Base-by-base conservation (phyloP, 1,284 basidiomycete genomes). In the Cryptococcus sp. region DNA sequence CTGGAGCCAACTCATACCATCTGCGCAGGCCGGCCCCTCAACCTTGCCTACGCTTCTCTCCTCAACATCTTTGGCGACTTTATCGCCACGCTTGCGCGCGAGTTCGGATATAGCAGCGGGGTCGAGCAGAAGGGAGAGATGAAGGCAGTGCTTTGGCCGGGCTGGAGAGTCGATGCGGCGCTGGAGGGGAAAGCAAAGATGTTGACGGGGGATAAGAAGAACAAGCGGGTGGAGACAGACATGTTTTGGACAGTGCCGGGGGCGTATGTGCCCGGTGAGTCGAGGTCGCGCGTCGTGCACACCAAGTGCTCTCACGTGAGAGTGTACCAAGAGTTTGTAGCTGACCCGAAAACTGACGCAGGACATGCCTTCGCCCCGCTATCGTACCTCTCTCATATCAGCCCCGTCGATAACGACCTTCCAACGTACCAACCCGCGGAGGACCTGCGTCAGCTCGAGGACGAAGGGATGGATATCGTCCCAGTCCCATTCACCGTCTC, bases 381-480 rank as follows among this genome's bases (percentile, higher is more conserved):
- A 9, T 71, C 70, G 24, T 75, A 75, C 50, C 59, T 77, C 4
- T 73, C 73, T 9, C 76, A 66, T 15, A 63, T 71, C 11, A 70
- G 69, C 8, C 66, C 67, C 3, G 50, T 77, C 9, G 62, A 63
- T 1, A 61, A 63, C 24, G 59, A 68, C 0, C 57, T 76, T 18
- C 58, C 63, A 8, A 51, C 60, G 5, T 73, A 70, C 50, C 61
- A 74, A 50, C 72, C 77, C 2, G 48, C 59, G 1, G 48, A 72
- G 11, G 64, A 73, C 48, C 64, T 79, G 23, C 82, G 81, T 53
- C 82, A 84, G 59, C 79, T 91, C 50, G 79, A 82, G 33, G 55
- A 57, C n/a, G 87, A 88, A 46, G 82, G 87, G 16, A 87, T 88
- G 68, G 83, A 82, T 48, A 74, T 82, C 38, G 66, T 82, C 79